phyloP scores from a whole-genome alignment of 2,329 filamentous ascomycete species.

The Daldinia eschscholtzii region DNA sequence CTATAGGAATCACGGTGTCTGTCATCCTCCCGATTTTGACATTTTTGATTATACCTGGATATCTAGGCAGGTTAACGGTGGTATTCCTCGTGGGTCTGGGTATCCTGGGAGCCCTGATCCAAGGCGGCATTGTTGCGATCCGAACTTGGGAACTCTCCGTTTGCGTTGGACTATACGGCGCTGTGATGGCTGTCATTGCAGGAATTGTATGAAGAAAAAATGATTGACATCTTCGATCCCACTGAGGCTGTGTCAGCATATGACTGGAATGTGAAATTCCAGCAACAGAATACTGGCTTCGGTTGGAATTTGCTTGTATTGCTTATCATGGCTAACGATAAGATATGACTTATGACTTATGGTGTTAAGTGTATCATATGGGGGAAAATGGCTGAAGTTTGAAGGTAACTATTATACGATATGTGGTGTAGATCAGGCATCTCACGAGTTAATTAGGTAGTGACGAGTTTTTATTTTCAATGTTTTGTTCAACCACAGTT shows the following conservation, averaged over 20 bases:
- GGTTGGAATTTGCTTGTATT: constrained; percentile 1
- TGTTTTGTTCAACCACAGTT: too few relatives aligned
- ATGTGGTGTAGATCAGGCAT: constrained; percentile 16
- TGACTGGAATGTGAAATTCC: background rate
- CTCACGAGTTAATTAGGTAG: constrained; percentile 5
- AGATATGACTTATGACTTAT: constrained; percentile 13
- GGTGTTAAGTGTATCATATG: constrained; percentile 19
- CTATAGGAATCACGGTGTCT: constrained; percentile 62
- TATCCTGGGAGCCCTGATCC: constrained; percentile 53
- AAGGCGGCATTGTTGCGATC: constrained; percentile 43
- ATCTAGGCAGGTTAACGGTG: constrained; percentile 69
- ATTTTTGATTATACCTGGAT: constrained; percentile 69
- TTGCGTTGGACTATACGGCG: constrained; percentile 53
- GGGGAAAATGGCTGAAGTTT: background rate
- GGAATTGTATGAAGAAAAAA: constrained; percentile 42
- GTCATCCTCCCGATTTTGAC: constrained; percentile 70
- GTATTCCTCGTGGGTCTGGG: constrained; percentile 65
- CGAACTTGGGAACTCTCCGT: constrained; percentile 44
- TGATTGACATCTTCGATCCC: background rate
- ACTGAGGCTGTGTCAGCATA: background rate
- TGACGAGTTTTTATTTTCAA: background rate
- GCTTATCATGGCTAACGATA: background rate
- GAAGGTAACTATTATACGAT: constrained; percentile 8
- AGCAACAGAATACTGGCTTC: background rate
- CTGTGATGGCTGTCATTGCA: constrained; percentile 55